Conservation (phyloP, 140 eudicot genomes). For the Erigeron philadelphicus region DNA sequence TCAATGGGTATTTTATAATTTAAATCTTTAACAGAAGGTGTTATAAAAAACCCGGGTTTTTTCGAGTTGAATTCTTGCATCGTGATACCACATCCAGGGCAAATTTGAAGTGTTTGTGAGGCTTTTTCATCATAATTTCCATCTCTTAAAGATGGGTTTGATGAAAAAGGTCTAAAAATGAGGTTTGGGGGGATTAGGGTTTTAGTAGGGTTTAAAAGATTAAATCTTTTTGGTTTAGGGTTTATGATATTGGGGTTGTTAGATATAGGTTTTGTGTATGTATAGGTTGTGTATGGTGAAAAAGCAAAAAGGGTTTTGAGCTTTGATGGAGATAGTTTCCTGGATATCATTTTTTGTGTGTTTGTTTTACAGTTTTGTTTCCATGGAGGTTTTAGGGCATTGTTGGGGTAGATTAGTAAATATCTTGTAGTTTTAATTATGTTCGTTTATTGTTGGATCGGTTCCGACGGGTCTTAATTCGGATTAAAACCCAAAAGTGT, state of each 20-base stretch:
- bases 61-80: constrained; percentile 70
- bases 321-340: constrained; percentile 44
- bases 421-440: no score
- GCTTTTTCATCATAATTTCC: constrained; percentile 77
- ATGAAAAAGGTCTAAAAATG: constrained; percentile 36
- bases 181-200: constrained; percentile 40
- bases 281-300: constrained; percentile 35
- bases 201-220: constrained; percentile 29
- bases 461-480: no score
- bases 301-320: constrained; percentile 41
- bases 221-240: constrained; percentile 5
- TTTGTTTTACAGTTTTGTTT: no score
- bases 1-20: constrained; percentile 43
- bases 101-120: constrained; percentile 35
- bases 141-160: constrained; percentile 45
- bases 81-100: constrained; percentile 94
- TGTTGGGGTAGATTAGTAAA: no score
- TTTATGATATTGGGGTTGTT: constrained; percentile 26
- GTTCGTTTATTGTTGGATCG: no score
- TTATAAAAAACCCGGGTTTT: constrained; percentile 63
- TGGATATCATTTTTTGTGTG: constrained; percentile 40
- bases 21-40: constrained; percentile 42
- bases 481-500: no score
- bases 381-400: no score
- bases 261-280: constrained; percentile 41